Percentiles rank a stretch among this genome's conserved stretches.
Conservation (phyloP, 805 yeast genomes). For the Wickerhamomyces silvicola region DNA sequence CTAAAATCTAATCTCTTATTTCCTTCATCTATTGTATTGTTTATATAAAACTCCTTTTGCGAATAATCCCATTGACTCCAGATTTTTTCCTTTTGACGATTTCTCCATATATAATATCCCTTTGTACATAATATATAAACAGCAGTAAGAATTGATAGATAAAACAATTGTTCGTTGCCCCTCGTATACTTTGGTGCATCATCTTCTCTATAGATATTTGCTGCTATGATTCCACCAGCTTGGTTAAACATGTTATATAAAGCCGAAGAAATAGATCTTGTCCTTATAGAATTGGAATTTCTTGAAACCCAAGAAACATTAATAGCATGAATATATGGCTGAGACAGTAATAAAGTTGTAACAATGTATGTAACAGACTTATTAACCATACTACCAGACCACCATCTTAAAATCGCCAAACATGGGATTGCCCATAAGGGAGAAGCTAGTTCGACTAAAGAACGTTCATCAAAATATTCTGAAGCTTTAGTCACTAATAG, state of each 20-base stretch:
- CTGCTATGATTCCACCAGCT: constrained; percentile 45
- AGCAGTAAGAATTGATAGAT: constrained; percentile 3
- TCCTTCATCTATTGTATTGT: constrained; percentile 45
- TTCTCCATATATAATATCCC: constrained; percentile 23
- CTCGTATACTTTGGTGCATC: constrained; percentile 54
- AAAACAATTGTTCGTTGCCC: constrained; percentile 38
- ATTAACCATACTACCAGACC: constrained; percentile 31
- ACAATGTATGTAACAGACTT: constrained; percentile 35
- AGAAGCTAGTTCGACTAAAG: constrained; percentile 21
- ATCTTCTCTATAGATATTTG: constrained; percentile 48
- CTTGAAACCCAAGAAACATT: constrained; percentile 54
- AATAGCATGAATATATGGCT: constrained; percentile 44
- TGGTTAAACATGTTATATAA: constrained; percentile 61
- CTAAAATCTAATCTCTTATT: constrained; percentile 51
- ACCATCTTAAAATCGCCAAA: constrained; percentile 28
- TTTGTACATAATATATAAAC: constrained; percentile 14
- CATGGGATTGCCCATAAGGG: constrained; percentile 30
- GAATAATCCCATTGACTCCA: constrained; percentile 48
- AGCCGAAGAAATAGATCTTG: constrained; percentile 59
- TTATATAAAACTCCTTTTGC: constrained; percentile 43
- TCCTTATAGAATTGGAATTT: constrained; percentile 54
- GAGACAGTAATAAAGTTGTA: constrained; percentile 28
- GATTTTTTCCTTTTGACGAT: constrained; percentile 33
- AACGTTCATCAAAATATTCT: constrained; percentile 27
- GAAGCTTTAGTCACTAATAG: constrained; percentile 31